Evolutionary conservation across 495 filamentous ascomycete genomes (phyloP), one percentile per base, ranked within the genome.

Genomic region (Aspergillus coremiiformis): DNA sequence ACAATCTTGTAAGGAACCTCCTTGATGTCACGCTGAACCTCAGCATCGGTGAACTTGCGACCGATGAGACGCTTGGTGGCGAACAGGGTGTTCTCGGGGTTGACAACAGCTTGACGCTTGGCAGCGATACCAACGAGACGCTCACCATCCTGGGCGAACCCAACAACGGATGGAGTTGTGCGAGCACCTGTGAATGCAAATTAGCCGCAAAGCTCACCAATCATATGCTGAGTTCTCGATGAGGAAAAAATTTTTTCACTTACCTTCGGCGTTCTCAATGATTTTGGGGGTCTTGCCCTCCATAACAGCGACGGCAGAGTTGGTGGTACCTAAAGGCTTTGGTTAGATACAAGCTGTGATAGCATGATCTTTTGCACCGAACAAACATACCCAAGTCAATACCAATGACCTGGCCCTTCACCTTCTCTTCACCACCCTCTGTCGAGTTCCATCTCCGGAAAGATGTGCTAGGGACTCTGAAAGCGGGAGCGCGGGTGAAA

Each of bases 1-100:
- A 97, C 85, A 62, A 98, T 98, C 82, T 97, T 97, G 82, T 95
- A 98, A 48, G 93, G 93, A 12, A 98, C 93, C 74, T 98, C 89
- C 74, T 93, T 88, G 70, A 98, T 92, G 62, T 98, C 93, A 66
- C 92, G 87, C 80, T 98, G 93, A 33, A 95, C 90, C 79, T 98
- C 93, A 58, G 79, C 65, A 67, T 98, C 93, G 67, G 85, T 93
- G 79, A 90, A 98, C 78, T 97, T 97, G 66, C 93, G 90, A 60
- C 93, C 93, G 68, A 98, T 98, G 68, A 98, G 84, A 83, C 93
- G 90, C 85, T 98, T 98, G 54, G 93, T 98, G 73, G 93, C 93
- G 68, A 98, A 98, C 44, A 98, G 84, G 44, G 93, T 98, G 76
- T 98, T 97, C 72, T 98, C 93, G 3, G 93, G 93, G 79, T 98